Base-by-base conservation (phyloP, 2,329 filamentous ascomycete genomes). In the Bipolaris oryzae region DNA sequence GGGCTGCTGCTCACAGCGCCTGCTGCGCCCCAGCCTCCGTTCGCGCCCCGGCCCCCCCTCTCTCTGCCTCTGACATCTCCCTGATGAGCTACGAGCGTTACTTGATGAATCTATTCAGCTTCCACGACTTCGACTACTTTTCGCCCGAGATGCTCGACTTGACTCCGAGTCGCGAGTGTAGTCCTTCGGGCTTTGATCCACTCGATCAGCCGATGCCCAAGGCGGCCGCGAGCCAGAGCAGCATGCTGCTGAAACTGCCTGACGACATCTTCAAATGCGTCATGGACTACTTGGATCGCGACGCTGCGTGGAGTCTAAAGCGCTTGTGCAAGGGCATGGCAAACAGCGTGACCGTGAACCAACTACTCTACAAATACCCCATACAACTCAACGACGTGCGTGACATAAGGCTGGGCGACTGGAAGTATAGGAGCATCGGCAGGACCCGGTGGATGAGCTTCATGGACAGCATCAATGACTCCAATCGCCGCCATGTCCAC, bases 191-290 rank as follows among this genome's bases (percentile, higher is more conserved):
- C 41, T 56, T 65, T 51, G 66, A 67, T 37, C 46, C 66, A 25
- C 58, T 60, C 53, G 61, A 59, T 43, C 50, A 58, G 23, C 57
- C 58, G 23, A 63, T 57, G 59, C 60, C 56, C 46, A 60, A 47
- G 34, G 59, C 59, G 15, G 51, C 57, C 18, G 59, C 52, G 25
- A 63, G 57, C 50, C 54, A 44, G 57, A 62, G 37, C 62, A 72
- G 63, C 46, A 63, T 52, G 63, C 69, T 76, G 41, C 61, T 74
- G 35, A 65, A 63, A 50, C 67, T 76, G 35, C 73, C 73, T 4
- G 71, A 73, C 53, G 73, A 76, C 53, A 71, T 76, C 44, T 75
- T 76, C 66, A 70, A 69, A 44, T 75, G 72, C 50, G 61, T 76
- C 39, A 60, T 69, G 50, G 73, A 76, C 61, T 73, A 76, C 50